Base-by-base conservation (phyloP, 768 basidiomycete genomes). In the Lactifluus pinguis region DNA sequence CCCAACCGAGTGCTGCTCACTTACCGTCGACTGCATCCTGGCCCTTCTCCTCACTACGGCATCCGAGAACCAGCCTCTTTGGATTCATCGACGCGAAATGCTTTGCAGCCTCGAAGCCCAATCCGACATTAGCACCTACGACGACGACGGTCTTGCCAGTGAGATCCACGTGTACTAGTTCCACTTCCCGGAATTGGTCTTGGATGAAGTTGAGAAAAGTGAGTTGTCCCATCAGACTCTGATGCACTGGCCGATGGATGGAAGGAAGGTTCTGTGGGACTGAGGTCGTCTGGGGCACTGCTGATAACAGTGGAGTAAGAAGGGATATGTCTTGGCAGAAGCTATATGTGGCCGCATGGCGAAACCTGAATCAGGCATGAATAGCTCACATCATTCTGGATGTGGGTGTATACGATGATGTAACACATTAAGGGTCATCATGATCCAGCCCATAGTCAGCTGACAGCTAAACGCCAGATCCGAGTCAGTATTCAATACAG, bases 111-210 rank as follows among this genome's bases (percentile, higher is more conserved):
- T n/a, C n/a, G n/a, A n/a, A n/a, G n/a, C n/a, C n/a, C n/a, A n/a
- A n/a, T n/a, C n/a, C n/a, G n/a, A n/a, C 62, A 38, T 64, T 66
- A 21, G 65, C 65, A 2, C 65, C 62, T 6, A 66, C 49, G 14
- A 66, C 55, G 45, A 66, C 42, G n/a, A 66, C 59, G 3, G 65
- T 66, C 56, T 66, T 64, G 9, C 63, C 65, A 1, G 62, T 42
- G 7, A 66, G 65, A 10, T 64, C 63, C 17, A 29, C 53, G 2
- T 38, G 55, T 13, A 50, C 50, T 2, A 49, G 65, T 8, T 53
- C 52, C 3, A 64, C 59, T 14, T 38, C 47, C 49, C 53, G 25
- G 6, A 21, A 47, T 10, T 47, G 45, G 19, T 53, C 48, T 21
- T 21, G 36, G 36, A 64, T 4, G 56, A 61, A 50, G 2, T 53